Evolutionary conservation across 495 filamentous ascomycete species (phyloP), one percentile per base, ranked within the genome.

Genomic region (Annulohypoxylon stygium): DNA sequence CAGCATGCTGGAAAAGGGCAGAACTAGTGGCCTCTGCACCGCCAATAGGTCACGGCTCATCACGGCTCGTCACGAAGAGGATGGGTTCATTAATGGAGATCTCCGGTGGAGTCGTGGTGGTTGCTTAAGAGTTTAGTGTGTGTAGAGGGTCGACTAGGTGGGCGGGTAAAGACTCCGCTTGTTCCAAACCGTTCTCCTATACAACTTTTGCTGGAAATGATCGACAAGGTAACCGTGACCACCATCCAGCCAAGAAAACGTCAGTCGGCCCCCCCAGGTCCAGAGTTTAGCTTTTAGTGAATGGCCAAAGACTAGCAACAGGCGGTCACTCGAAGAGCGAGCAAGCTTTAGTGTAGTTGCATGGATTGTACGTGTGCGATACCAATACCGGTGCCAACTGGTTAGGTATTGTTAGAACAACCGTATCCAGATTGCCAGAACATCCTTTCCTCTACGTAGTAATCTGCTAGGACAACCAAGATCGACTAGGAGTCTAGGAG

Each of bases 131-230:
- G 69, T 65, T 75, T 68, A 70, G 30, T 30, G 30, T 30, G 30
- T 30, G 30, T 30, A 30, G 72, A 74, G 53, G 62, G 72, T 70
- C 53, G 72, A 75, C 72, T 71, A 67, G 72, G 67, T 74, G 66
- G 71, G 67, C 72, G 72, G 72, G 72, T 75, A 71, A 75, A 75
- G 72, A 70, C 72, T 74, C 71, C 72, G 72, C 72, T 75, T 45
- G 64, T 65, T 70, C 72, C 33, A 75, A 75, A 71, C 48, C 60
- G 58, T 71, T 67, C 72, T 66, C 67, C 62, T 62, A 61, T 57
- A 50, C 55, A 26, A 47, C 37, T 65, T 11, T 67, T 62, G 72
- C 2, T 58, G 67, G 72, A 75, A 71, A 70, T 65, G 72, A 75
- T 75, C 72, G 67, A 71, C 72, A 67, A 54, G 12, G 12, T 18